Evolutionary conservation across 2,329 filamentous ascomycete genomes (phyloP), one percentile per base, ranked within the genome.

Genomic region (Hirsutella minnesotensis): DNA sequence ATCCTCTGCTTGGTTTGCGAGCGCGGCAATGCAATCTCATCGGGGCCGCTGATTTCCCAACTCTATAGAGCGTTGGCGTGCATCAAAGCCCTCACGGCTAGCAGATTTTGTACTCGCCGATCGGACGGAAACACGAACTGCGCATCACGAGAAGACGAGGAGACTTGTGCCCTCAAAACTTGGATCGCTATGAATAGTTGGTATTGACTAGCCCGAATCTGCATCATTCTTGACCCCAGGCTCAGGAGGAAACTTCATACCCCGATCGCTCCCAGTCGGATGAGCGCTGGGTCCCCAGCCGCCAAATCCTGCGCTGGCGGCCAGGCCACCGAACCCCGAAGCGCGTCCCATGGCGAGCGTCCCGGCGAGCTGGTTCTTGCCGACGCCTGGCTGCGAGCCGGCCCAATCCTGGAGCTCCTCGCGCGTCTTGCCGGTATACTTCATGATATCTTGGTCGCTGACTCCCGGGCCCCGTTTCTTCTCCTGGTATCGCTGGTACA

Each of bases 381-480:
- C 66, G 4, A 69, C 64, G 15, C 63, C 64, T 1, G 65, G 63
- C 21, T 56, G 51, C 4, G 51, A 53, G 20, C 59, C 60, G n/a
- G 60, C 58, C 64, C 65, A 67, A 3, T 51, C 29, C 19, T 55
- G 52, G 41, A 68, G 53, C 49, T 61, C 53, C 2, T 53, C 55
- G 33, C 59, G 57, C 24, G 51, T 51, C 48, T 59, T 67, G 50
- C 65, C 65, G 29, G 64, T 66, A 56, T 66, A 65, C 46, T 65
- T 65, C 22, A 55, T 40, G 22, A 68, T 49, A 46, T 66, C 64
- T 10, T 62, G 62, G 44, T 67, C 63, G 47, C 56, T 61, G 38
- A 63, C 56, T 19, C 52, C 49, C 10, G 44, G 41, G 38, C 54
- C 50, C 31, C 50, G 52, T 48, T 63, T 64, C 35, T 55, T 53